phyloP scores from a whole-genome alignment of 1,139 yeast species.

The Schwanniomyces etchellsii region DNA sequence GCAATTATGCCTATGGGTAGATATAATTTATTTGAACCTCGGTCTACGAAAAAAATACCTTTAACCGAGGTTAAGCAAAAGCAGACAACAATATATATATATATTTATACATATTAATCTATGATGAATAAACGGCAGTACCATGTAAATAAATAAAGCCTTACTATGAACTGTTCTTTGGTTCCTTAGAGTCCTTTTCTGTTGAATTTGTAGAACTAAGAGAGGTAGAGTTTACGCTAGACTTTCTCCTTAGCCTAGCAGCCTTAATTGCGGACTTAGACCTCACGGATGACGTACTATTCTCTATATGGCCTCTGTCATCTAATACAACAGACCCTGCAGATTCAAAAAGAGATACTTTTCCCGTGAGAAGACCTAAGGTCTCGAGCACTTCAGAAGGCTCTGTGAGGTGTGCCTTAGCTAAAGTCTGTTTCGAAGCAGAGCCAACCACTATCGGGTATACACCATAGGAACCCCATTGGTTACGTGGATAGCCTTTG shows the following conservation, averaged over 20 bases:
- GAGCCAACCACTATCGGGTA: conserved; percentile 96
- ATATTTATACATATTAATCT: conserved; percentile 1
- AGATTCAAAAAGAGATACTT: conserved; percentile 64
- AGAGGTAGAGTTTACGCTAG: no score
- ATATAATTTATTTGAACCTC: no score
- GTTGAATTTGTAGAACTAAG: no score
- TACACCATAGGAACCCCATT: conserved; percentile 54
- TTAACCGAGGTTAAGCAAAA: no score
- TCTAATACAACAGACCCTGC: conserved; percentile 72
- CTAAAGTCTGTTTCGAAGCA: conserved; percentile 82
- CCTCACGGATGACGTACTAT: conserved; percentile 40
- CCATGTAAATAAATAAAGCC: no score
- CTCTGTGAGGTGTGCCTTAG: conserved; percentile 81
- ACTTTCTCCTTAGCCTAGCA: conserved; percentile 17
- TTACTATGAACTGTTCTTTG: no score
- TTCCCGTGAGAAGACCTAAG: conserved; percentile 71
- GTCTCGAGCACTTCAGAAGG: conserved; percentile 85
- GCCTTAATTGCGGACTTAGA: conserved; percentile 38
- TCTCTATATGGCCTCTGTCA: conserved; percentile 61
- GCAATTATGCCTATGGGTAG: no score
- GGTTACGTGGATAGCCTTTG: conserved; percentile 32
- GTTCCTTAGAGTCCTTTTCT: no score
- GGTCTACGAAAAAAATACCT: no score
- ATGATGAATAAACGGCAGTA: no score
- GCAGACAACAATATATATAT: no score